Conservation (phyloP, 1,139 yeast genomes). For the Saccharomyces hybrid region DNA sequence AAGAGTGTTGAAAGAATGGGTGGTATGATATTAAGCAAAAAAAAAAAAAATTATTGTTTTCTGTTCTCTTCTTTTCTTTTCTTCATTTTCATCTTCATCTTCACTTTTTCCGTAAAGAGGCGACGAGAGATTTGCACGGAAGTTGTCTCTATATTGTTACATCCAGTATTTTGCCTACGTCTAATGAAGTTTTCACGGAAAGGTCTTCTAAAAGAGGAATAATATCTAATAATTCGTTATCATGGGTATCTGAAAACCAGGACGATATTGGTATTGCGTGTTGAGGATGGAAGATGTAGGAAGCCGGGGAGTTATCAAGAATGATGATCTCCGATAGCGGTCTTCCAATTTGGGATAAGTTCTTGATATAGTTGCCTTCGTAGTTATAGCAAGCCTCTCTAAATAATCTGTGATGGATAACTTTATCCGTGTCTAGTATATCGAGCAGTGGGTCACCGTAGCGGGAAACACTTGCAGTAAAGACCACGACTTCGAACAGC, state of each 20-base stretch:
- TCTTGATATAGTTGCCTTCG: slow-evolving; percentile 93
- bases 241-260: slow-evolving; percentile 97
- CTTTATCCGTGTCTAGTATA: slow-evolving; percentile 55
- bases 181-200: slow-evolving; percentile 57
- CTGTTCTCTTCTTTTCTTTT: background rate
- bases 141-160: slow-evolving; percentile 40
- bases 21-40: background rate
- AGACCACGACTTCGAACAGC: slow-evolving; percentile 86
- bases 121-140: background rate
- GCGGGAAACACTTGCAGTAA: slow-evolving; percentile 88
- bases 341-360: slow-evolving; percentile 84
- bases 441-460: slow-evolving; percentile 93
- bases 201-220: slow-evolving; percentile 84
- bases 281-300: slow-evolving; percentile 93
- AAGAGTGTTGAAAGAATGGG: background rate
- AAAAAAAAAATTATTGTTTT: background rate
- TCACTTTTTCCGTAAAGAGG: background rate
- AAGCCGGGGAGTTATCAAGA: slow-evolving; percentile 93
- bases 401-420: slow-evolving; percentile 82
- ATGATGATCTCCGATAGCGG: slow-evolving; percentile 79
- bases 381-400: slow-evolving; percentile 72
- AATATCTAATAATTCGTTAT: slow-evolving; percentile 84
- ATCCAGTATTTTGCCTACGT: slow-evolving; percentile 75
- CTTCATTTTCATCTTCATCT: background rate
- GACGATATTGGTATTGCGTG: slow-evolving; percentile 93